Evolutionary conservation across 805 yeast species (phyloP).

Genomic region (Saturnispora serradocipensis): DNA sequence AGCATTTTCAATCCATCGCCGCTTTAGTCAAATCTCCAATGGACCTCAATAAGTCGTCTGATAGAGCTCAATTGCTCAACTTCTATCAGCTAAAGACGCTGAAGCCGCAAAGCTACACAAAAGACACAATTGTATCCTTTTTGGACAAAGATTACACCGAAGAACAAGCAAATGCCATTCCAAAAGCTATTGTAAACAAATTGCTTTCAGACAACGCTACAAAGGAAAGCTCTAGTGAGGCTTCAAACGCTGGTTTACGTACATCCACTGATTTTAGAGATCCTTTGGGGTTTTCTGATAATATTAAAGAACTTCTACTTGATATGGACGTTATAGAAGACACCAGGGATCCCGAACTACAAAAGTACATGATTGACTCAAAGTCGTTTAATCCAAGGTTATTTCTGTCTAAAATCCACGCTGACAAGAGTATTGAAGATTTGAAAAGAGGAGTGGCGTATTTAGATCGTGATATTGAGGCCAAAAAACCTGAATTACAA

Average conservation of each 20-base stretch:
- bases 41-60: constrained; percentile 7
- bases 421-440: constrained; percentile 43
- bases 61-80: constrained; percentile 15
- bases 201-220: constrained; percentile 16
- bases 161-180: constrained; percentile 13
- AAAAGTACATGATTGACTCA: constrained; percentile 43
- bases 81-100: constrained; percentile 38
- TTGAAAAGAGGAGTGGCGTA: constrained; percentile 38
- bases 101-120: constrained; percentile 28
- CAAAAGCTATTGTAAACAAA: constrained; percentile 20
- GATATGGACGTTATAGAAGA: constrained; percentile 33
- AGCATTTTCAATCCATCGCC: background rate
- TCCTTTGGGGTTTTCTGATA: constrained; percentile 47
- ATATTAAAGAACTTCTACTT: constrained; percentile 34
- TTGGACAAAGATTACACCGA: constrained; percentile 13
- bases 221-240: background rate
- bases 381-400: constrained; percentile 49
- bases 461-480: constrained; percentile 40
- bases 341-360: constrained; percentile 29
- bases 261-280: constrained; percentile 26
- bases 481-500: constrained; percentile 42
- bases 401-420: constrained; percentile 48
- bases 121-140: constrained; percentile 17
- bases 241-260: background rate
- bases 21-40: background rate